Evolutionary conservation across 176 grass and related monocot species (phyloP).

Genomic region (Oryza longistaminata): DNA sequence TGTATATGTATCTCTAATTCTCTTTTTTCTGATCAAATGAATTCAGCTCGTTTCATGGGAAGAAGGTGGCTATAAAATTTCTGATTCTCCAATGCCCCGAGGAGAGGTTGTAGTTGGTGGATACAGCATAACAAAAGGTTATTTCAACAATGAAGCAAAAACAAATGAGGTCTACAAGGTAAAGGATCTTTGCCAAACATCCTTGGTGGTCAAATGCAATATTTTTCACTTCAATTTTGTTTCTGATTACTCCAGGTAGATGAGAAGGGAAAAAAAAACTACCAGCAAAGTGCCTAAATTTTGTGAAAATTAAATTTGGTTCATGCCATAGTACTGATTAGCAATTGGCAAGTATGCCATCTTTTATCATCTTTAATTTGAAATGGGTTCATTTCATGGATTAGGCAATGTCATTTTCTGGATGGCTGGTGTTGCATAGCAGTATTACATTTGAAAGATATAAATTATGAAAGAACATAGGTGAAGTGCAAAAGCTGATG

Average conservation of each 20-base stretch:
- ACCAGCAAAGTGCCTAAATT: no score
- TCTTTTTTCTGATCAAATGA: conserved; percentile 11
- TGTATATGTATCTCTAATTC: background rate
- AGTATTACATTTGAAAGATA: background rate
- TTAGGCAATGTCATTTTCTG: background rate
- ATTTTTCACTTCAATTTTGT: conserved; percentile 8
- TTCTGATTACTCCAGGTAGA: conserved; percentile 51
- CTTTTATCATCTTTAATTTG: no score
- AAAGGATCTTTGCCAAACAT: conserved; percentile 1
- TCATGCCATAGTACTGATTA: no score
- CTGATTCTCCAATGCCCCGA: conserved; percentile 82
- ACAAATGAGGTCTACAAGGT: conserved; percentile 84
- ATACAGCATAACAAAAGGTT: conserved; percentile 71
- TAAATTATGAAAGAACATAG: background rate
- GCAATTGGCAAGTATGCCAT: no score
- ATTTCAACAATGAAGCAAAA: conserved; percentile 86
- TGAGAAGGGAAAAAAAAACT: conserved; percentile 38
- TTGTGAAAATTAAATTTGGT: no score
- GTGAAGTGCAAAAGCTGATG: background rate
- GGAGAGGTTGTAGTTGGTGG: conserved; percentile 83
- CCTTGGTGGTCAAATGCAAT: background rate
- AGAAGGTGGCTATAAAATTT: conserved; percentile 74
- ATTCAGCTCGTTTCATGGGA: conserved; percentile 79
- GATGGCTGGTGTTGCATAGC: no score
- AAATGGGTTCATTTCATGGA: no score